Base-by-base conservation (phyloP, 768 basidiomycete genomes). In the Kwoniella shandongensis region DNA sequence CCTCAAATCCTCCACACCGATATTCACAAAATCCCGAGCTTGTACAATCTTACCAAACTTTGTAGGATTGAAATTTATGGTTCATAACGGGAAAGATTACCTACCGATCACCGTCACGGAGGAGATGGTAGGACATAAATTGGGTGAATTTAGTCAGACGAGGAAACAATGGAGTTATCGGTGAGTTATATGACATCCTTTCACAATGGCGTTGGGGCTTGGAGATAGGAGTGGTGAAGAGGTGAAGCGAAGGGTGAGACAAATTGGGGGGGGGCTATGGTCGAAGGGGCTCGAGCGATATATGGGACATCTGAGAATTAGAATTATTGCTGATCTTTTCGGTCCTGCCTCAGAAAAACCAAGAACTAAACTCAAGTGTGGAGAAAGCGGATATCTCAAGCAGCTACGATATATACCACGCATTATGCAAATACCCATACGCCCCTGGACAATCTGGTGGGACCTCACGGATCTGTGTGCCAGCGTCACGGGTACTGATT, bases 61-160 rank as follows among this genome's bases (percentile, higher is more conserved):
- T 67, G 91, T 98, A 46, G 94, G 94, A 2, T 80, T 93, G 32
- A 84, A 85, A 36, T 97, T 99, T 76, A 79, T 88, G 76, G 90
- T 99, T 2, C 92, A 99, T 78, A 97, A 97, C 65, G 94, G 94
- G 32, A 90, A 86, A 78, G 84, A 89, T 67, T 94, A 91, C 75
- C 56, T 86, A 4, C 92, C 92, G 0, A 87, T 99, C 38, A 78
- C 81, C 41, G 82, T 99, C 63, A 91, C 89, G 3, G 90, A 93
- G 74, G 94, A 97, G 76, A 98, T 98, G 94, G 91, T 99, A 1
- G 94, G 94, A 0, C 93, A 99, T 76, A 99, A 99, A 76, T 78
- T 98, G 50, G 94, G 94, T 51, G 92, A 97, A 80, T 97, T 98
- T 76, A 80, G 91, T 38, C 84, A 86, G 65, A 97, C 93, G 32